A percentile compares a stretch with the other conserved stretches of the same genome.
phyloP scores from a whole-genome alignment of 208 protist genomes.

The Wallacemonas collosoma region DNA sequence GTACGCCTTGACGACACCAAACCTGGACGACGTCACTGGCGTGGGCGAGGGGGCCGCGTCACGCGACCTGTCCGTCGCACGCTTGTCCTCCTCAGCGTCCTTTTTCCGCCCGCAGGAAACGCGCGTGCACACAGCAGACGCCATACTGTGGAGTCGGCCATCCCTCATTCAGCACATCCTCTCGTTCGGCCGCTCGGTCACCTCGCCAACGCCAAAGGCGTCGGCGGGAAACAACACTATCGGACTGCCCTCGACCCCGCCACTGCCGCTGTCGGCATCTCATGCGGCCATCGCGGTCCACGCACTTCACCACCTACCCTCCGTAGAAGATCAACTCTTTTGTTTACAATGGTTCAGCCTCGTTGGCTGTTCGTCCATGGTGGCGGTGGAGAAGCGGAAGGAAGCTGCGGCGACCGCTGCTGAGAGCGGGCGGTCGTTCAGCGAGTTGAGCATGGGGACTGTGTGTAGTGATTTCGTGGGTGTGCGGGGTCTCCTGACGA shows the following conservation, averaged over 20 bases:
- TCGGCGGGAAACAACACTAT: too few species aligned
- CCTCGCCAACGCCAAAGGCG: too few species aligned
- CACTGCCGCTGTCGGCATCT: not conserved
- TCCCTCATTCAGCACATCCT: slow-evolving; percentile 5
- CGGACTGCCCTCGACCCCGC: not conserved
- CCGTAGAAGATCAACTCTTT: slow-evolving; percentile 16
- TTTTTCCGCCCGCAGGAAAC: not conserved
- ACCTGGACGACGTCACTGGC: too few species aligned
- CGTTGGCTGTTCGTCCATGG: not conserved
- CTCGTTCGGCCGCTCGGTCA: not conserved
- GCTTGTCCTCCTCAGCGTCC: slow-evolving; percentile 7
- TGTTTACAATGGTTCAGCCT: slow-evolving; percentile 17
- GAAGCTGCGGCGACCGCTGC: not conserved
- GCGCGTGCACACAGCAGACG: not conserved
- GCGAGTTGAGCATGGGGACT: too few species aligned
- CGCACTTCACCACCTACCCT: slow-evolving; percentile 13
- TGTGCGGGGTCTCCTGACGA: slow-evolving; percentile 7
- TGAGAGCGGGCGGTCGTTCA: too few species aligned
- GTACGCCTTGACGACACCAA: too few species aligned
- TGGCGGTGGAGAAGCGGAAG: not conserved
- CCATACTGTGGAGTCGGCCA: not conserved
- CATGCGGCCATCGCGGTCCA: not conserved
- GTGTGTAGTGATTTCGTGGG: not conserved
- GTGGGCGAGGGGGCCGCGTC: not conserved
- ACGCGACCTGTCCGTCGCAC: not conserved